Conservation (phyloP, 2,329 filamentous ascomycete species). For the Incumbomyces lentus region DNA sequence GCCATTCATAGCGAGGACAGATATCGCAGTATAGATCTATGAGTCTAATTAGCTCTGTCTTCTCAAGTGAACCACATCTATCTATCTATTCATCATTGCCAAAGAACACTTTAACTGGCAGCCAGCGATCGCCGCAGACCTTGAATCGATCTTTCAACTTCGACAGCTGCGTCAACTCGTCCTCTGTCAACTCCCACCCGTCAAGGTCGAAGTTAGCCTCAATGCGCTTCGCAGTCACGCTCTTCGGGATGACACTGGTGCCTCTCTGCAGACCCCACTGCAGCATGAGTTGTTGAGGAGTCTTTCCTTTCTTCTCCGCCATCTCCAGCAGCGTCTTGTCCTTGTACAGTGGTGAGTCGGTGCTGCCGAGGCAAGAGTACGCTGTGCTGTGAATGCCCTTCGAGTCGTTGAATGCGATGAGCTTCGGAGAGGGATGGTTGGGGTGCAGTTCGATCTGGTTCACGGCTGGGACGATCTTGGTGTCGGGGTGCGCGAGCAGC, state of each 20-base stretch:
- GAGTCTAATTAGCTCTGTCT: too few relatives aligned
- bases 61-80: too few relatives aligned
- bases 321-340: slow-evolving; percentile 19
- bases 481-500: slow-evolving; percentile 55
- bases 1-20: too few relatives aligned
- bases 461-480: slow-evolving; percentile 56
- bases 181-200: slow-evolving; percentile 61
- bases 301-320: slow-evolving; percentile 21
- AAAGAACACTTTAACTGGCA: slow-evolving; percentile 62
- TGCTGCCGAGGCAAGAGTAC: slow-evolving; percentile 61
- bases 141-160: slow-evolving; percentile 67
- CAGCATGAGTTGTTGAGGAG: slow-evolving; percentile 60
- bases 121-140: slow-evolving; percentile 64
- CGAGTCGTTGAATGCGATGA: slow-evolving; percentile 59
- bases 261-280: slow-evolving; percentile 73
- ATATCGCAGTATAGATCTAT: too few relatives aligned
- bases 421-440: slow-evolving; percentile 69
- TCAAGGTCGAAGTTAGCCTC: slow-evolving; percentile 66
- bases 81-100: slow-evolving; percentile 14
- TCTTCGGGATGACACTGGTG: slow-evolving; percentile 79
- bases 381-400: slow-evolving; percentile 61
- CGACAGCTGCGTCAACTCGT: slow-evolving; percentile 61
- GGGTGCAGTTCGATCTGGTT: slow-evolving; percentile 73
- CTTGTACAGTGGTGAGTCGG: slow-evolving; percentile 59
- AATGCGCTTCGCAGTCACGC: slow-evolving; percentile 62